Evolutionary conservation across 2,329 filamentous ascomycete genomes (phyloP), one percentile per base, ranked within the genome.

Genomic region (Ascochyta clinopodiicola): DNA sequence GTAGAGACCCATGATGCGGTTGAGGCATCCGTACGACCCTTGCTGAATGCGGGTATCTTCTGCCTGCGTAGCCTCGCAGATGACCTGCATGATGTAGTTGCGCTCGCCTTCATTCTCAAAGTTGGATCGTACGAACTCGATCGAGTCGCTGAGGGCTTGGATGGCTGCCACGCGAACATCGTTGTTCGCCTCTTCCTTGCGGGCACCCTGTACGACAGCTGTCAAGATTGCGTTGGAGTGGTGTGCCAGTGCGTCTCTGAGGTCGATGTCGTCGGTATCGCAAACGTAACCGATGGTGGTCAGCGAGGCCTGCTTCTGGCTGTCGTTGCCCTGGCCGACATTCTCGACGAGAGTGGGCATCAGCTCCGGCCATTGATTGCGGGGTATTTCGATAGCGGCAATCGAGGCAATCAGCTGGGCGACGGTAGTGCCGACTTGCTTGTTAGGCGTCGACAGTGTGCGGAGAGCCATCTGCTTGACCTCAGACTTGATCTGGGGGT

Each of bases 11-110:
- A 99, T 99, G 78, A 99, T 98, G 71, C 95, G 88, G 85, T 99
- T 99, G 66, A 99, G 81, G 77, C 95, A 98, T 69, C 95, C 95
- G 75, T 97, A 99, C 38, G 95, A 91, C 59, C 92, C 93, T 75
- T 96, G 92, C 79, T 98, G 93, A 77, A 99, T 96, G 73, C 92
- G 87, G 56, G 85, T 86, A 77, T 99, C 95, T 1, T 90, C 84
- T 67, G 94, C 92, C 80, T 99, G 95, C 51, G 95, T 99, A 68
- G 95, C 95, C 82, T 99, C 95, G 80, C 95, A 99, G 71, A 99
- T 92, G 64, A 99, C 95, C 82, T 99, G 95, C 95, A 99, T 99
- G 74, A 99, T 99, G 82, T 98, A 99, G 82, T 99, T 99, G 67
- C 95, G 89, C 84, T 99, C 95, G 70, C 94, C 95, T 79, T 99